Percentiles rank a stretch among this genome's conserved stretches.
Conservation (phyloP, 2,329 filamentous ascomycete genomes). For the Curvularia hawaiiensis region DNA sequence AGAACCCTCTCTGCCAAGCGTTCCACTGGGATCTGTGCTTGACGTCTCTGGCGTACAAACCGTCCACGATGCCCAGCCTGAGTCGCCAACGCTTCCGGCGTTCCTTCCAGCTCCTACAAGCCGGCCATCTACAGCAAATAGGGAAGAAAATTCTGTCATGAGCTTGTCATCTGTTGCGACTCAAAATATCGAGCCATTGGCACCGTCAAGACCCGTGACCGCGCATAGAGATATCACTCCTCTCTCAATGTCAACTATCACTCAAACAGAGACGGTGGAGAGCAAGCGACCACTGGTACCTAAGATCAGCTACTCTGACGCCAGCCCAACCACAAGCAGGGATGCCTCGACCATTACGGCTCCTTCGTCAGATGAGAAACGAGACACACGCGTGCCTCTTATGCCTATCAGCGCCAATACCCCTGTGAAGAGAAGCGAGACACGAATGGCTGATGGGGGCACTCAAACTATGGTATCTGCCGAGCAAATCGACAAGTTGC, state of each 20-base stretch:
- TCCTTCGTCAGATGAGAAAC: constrained; percentile 9
- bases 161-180: constrained; percentile 35
- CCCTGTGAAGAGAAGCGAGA: constrained; percentile 33
- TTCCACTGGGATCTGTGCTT: constrained; percentile 16
- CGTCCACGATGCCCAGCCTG: constrained; percentile 41
- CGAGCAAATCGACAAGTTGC: constrained; percentile 76
- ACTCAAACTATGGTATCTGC: constrained; percentile 87
- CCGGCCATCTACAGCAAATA: constrained; percentile 39
- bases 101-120: constrained; percentile 40
- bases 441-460: constrained; percentile 67
- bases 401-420: constrained; percentile 31
- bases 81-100: constrained; percentile 41
- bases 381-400: constrained; percentile 32
- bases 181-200: constrained; percentile 38
- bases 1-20: constrained; percentile 29
- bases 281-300: constrained; percentile 29
- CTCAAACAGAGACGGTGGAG: constrained; percentile 22
- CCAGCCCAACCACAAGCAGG: constrained; percentile 55
- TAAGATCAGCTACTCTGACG: constrained; percentile 50
- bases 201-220: constrained; percentile 37
- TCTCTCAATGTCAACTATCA: constrained; percentile 17
- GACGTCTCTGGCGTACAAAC: constrained; percentile 35
- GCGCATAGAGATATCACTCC: constrained; percentile 32
- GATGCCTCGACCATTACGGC: constrained; percentile 13
- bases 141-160: constrained; percentile 22